Conservation (phyloP, 768 basidiomycete genomes). For the Agrocybe praecox region DNA sequence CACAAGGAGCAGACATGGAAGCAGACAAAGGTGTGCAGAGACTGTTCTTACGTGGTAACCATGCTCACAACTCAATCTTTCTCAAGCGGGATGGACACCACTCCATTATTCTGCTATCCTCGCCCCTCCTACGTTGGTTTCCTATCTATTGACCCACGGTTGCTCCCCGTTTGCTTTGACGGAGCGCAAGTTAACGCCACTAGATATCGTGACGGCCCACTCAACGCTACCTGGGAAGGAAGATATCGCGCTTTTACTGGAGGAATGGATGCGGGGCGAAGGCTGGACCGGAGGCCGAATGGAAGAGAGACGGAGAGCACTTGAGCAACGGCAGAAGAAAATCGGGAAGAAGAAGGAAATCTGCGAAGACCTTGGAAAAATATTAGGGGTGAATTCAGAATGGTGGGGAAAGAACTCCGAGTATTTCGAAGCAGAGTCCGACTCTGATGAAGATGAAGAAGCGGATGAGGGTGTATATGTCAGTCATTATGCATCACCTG, state of each 20-base stretch:
- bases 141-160: constrained; percentile 90
- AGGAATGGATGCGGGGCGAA: constrained; percentile 85
- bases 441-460: constrained; percentile 48
- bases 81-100: constrained; percentile 89
- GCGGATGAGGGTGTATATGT: constrained; percentile 51
- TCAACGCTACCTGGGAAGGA: constrained; percentile 79
- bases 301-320: constrained; percentile 62
- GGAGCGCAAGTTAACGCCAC: constrained; percentile 76
- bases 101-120: constrained; percentile 90
- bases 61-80: neutral
- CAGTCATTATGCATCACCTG: constrained; percentile 28
- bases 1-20: constrained; percentile 73
- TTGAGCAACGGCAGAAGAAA: constrained; percentile 61
- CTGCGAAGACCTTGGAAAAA: constrained; percentile 58
- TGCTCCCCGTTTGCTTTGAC: constrained; percentile 83
- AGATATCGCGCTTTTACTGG: constrained; percentile 84
- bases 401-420: constrained; percentile 70
- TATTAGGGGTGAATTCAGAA: constrained; percentile 54
- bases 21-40: constrained; percentile 61
- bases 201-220: constrained; percentile 89
- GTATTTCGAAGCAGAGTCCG: constrained; percentile 42
- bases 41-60: neutral
- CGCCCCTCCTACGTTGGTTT: constrained; percentile 88
- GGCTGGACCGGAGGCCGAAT: constrained; percentile 82
- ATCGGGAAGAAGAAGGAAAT: constrained; percentile 55